Evolutionary conservation across 2,329 filamentous ascomycete genomes (phyloP).

Genomic region (Ramularia collo-cygni): DNA sequence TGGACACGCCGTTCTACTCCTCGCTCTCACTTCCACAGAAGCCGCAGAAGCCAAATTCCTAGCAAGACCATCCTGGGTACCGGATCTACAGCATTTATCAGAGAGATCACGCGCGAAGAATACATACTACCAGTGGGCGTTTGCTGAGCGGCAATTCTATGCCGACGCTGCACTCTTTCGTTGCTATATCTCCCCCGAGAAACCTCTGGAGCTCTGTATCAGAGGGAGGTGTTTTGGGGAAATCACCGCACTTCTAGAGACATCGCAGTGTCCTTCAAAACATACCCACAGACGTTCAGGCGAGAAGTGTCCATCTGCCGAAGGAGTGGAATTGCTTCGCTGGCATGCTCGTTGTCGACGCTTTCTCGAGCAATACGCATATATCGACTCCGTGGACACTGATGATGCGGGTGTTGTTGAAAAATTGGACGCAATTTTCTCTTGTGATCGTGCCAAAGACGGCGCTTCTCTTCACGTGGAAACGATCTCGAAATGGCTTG

Average conservation of each 20-base stretch:
- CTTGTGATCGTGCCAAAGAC: neutral
- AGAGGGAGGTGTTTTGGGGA: conserved; percentile 1
- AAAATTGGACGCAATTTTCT: neutral
- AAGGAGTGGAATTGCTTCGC: conserved; percentile 3
- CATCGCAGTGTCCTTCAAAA: conserved; percentile 7
- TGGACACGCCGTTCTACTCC: conserved; percentile 3
- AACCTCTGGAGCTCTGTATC: conserved; percentile 1
- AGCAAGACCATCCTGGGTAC: conserved; percentile 6
- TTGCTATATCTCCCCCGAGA: neutral
- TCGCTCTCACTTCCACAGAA: conserved; percentile 6
- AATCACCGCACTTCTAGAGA: conserved; percentile 1
- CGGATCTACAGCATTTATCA: conserved; percentile 4
- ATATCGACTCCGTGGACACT: neutral
- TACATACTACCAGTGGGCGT: conserved; percentile 6
- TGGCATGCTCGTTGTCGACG: conserved; percentile 6
- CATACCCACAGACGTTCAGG: conserved; percentile 6
- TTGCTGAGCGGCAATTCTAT: conserved; percentile 1
- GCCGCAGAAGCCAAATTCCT: neutral
- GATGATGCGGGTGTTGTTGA: too few relatives aligned
- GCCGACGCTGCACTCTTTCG: conserved; percentile 1
- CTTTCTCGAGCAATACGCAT: neutral
- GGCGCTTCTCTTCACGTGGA: neutral
- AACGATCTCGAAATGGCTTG: conserved; percentile 3
- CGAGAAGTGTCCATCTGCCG: conserved; percentile 2
- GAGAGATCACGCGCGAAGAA: conserved; percentile 7